Evolutionary conservation across 345 rosid species (phyloP), one percentile per base, ranked within the genome.

Genomic region (Aegle marmelos): DNA sequence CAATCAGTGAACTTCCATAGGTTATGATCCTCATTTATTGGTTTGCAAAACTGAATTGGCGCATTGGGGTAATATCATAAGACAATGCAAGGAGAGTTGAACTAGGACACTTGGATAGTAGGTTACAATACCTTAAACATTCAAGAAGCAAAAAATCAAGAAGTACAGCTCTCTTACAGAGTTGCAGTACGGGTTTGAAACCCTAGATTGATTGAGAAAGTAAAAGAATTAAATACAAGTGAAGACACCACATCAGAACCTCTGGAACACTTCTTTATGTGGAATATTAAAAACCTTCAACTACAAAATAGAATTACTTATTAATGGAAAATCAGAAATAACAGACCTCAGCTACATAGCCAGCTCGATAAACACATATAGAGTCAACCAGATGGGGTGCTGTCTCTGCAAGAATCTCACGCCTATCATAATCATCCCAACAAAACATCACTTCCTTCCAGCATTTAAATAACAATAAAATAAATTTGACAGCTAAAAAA

Each of bases 361-460:
- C 99, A 82, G 88, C 97, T 58, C 99, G 98, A 80, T 95, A 95
- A 76, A 96, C 90, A 81, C 90, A 85, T 78, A 95, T 86, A 54
- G 91, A 86, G 72, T 89, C 83, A 48, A 82, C 92, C 80, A 92
- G 88, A 84, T 88, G 82, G 24, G 97, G 96, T 60, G 98, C 93
- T 60, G 91, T 88, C 84, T 90, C 85, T 48, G 82, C 84, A 79
- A 95, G 96, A 84, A 95, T 95, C 69, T 95, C 98, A 77, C 89
- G 91, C 85, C 99, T 91, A 72, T 76, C 54, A 64, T 33, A 75
- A 67, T 79, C 61, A 70, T 60, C 64, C 76, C 64, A 69, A 68
- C 61, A 61, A 68, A 53, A 75, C 36, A 76, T 69, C 63, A 70
- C 58, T 73, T 80, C 68, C 63, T 67, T 54, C 39, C 48, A 27